Evolutionary conservation across 2,329 filamentous ascomycete genomes (phyloP).

Genomic region (Penicillium sumatraense): DNA sequence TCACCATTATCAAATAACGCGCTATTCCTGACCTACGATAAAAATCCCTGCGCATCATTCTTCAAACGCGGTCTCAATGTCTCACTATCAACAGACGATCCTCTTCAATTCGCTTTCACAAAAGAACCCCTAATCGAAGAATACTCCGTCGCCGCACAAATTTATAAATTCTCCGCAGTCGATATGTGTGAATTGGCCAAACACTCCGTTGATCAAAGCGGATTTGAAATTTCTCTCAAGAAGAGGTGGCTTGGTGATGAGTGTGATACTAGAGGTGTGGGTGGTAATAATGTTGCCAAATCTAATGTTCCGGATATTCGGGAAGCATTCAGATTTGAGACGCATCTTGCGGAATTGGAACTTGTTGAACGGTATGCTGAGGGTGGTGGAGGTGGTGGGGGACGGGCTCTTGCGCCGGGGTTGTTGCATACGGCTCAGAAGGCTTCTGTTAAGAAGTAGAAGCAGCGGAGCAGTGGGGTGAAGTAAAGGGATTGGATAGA

Average conservation of each 20-base stretch:
- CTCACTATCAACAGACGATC: conserved; percentile 94
- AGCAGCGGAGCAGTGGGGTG: no score
- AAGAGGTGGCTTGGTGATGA: conserved; percentile 85
- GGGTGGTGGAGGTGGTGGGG: conserved; percentile 21
- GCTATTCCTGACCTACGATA: conserved; percentile 92
- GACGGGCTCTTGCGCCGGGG: conserved; percentile 24
- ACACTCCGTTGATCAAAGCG: conserved; percentile 92
- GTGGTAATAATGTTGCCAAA: conserved; percentile 91
- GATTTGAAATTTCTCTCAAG: conserved; percentile 88
- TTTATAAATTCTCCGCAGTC: conserved; percentile 94
- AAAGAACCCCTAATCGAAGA: conserved; percentile 98
- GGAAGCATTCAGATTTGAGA: conserved; percentile 87
- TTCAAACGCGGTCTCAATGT: conserved; percentile 95
- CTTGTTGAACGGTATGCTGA: conserved; percentile 54
- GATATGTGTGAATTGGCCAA: conserved; percentile 99
- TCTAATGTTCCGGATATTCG: conserved; percentile 95
- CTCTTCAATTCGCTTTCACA: conserved; percentile 96
- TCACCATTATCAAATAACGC: conserved; percentile 99
- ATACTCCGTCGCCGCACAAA: conserved; percentile 96
- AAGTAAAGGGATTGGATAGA: no score
- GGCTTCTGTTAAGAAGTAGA: conserved; percentile 12
- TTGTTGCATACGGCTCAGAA: conserved; percentile 21
- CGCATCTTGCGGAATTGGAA: conserved; percentile 77
- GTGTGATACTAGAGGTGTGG: conserved; percentile 76
- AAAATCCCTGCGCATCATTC: conserved; percentile 94